These are phyloP conservation scores for Populus trichocarpa DNA, from an alignment of 441 rosid genomes.

Conservation along the genomic window DNA sequence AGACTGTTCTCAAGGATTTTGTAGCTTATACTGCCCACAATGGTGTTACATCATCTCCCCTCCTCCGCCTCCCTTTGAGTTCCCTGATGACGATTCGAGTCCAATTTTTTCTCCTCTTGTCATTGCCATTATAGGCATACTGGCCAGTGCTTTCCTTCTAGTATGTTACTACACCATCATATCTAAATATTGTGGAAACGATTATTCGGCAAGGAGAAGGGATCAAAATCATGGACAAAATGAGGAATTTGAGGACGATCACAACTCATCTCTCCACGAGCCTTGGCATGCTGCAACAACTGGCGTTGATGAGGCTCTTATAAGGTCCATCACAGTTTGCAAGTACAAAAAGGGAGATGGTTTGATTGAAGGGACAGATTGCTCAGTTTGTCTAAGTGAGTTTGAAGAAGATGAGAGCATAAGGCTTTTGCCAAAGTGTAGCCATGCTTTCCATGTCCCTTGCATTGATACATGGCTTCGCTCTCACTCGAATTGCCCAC, in stretches of 20 bases:
- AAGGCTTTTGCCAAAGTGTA: no score
- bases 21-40: conserved; percentile 67
- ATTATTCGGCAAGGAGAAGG: conserved; percentile 26
- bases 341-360: no score
- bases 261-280: conserved; percentile 43
- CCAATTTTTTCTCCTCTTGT: conserved; percentile 70
- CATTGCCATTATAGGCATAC: conserved; percentile 63
- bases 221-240: conserved; percentile 24
- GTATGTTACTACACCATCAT: conserved; percentile 67
- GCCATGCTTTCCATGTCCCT: no score
- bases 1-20: conserved; percentile 75
- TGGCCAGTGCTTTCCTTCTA: conserved; percentile 76
- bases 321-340: no score
- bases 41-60: conserved; percentile 69
- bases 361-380: no score
- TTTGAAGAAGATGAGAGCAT: no score
- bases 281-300: conserved; percentile 43
- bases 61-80: conserved; percentile 63
- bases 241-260: conserved; percentile 38
- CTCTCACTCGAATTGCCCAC: conserved; percentile 84
- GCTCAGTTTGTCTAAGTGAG: no score
- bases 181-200: conserved; percentile 55
- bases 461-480: no score
- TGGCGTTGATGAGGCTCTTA: conserved; percentile 24
- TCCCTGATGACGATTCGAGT: conserved; percentile 45